These are phyloP conservation scores for Ajuga chamaepitys DNA, from an alignment of 257 asterid species.

Conservation along the genomic window DNA sequence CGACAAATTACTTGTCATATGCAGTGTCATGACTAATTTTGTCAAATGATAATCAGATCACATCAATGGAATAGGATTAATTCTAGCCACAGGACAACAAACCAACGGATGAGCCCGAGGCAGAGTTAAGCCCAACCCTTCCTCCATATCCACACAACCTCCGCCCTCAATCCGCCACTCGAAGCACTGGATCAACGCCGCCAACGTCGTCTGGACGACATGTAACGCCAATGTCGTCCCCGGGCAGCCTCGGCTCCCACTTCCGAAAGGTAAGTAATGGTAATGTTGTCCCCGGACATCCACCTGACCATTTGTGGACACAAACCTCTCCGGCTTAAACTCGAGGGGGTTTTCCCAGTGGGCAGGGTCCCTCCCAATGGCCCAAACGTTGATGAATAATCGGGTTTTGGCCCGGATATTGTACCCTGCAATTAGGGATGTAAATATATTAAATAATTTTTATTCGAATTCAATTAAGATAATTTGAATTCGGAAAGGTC, in stretches of 20 bases:
- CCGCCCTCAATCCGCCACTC: constrained; percentile 44
- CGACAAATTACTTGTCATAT: too few species aligned
- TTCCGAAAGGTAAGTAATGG: constrained; percentile 64
- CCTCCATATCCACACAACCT: constrained; percentile 50
- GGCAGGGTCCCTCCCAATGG: constrained; percentile 51
- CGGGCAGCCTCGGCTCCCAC: constrained; percentile 70
- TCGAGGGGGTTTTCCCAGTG: constrained; percentile 63
- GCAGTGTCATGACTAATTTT: too few species aligned
- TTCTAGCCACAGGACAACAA: constrained; percentile 38
- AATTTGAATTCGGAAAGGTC: too few species aligned
- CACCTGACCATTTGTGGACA: constrained; percentile 19
- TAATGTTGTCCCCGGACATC: constrained; percentile 79
- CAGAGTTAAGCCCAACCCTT: constrained; percentile 52
- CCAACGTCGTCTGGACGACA: constrained; percentile 58
- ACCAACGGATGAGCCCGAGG: constrained; percentile 60
- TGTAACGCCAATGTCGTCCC: constrained; percentile 65
- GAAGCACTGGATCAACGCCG: constrained; percentile 66
- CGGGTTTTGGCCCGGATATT: constrained; percentile 42
- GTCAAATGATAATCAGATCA: too few species aligned
- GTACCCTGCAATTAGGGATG: too few species aligned
- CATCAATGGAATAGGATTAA: background rate
- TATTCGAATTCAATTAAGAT: too few species aligned
- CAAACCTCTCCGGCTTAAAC: constrained; percentile 63
- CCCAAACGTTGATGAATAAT: constrained; percentile 67
- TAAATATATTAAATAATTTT: too few species aligned